Conservation (phyloP, 805 yeast genomes). For the Metschnikowia peoriensis region DNA sequence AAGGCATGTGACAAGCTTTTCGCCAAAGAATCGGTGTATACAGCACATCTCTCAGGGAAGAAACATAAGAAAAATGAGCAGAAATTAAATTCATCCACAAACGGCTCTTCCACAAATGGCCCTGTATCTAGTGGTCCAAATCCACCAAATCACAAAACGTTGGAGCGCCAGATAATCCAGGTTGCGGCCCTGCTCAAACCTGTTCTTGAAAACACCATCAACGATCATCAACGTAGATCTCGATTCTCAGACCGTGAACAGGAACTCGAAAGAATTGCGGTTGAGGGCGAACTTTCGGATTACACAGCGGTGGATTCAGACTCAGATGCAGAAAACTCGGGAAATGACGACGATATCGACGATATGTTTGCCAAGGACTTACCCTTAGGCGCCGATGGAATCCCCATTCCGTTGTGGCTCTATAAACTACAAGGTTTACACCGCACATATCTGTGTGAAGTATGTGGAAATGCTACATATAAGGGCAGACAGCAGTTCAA, state of each 20-base stretch:
- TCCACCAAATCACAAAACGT: background rate
- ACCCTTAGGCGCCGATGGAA: slow-evolving; percentile 86
- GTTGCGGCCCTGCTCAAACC: slow-evolving; percentile 38
- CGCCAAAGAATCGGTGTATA: slow-evolving; percentile 61
- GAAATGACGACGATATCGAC: slow-evolving; percentile 27
- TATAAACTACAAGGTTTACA: slow-evolving; percentile 87
- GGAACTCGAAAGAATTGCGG: slow-evolving; percentile 46
- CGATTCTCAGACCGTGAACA: slow-evolving; percentile 73
- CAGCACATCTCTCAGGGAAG: slow-evolving; percentile 70
- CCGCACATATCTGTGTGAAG: slow-evolving; percentile 70
- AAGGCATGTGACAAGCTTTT: slow-evolving; percentile 61
- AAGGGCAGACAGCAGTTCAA: slow-evolving; percentile 72
- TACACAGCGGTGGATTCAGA: slow-evolving; percentile 35
- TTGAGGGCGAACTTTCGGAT: slow-evolving; percentile 39
- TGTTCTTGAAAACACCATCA: slow-evolving; percentile 49
- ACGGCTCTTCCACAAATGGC: background rate
- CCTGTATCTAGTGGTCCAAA: background rate
- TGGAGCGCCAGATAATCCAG: slow-evolving; percentile 41
- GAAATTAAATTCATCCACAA: background rate
- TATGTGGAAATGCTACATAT: slow-evolving; percentile 75
- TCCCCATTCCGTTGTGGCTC: slow-evolving; percentile 91
- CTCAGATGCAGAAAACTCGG: slow-evolving; percentile 18
- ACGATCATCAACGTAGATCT: slow-evolving; percentile 61
- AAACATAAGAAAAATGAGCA: slow-evolving; percentile 59
- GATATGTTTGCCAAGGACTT: slow-evolving; percentile 51